Conservation (phyloP, 2,329 filamentous ascomycete species). For the Beauveria brongniartii region DNA sequence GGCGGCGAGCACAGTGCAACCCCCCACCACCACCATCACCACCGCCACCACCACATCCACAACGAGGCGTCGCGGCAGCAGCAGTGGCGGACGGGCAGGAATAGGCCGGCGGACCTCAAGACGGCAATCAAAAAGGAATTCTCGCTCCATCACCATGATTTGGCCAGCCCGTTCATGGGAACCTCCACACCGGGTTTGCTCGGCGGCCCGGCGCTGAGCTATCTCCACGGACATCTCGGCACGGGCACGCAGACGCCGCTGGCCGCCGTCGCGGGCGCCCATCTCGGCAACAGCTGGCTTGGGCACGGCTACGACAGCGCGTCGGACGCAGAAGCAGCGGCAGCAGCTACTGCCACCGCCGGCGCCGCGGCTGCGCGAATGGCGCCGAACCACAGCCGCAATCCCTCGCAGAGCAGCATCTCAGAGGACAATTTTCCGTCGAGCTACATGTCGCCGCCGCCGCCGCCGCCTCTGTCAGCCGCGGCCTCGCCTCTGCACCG, state of each 20-base stretch:
- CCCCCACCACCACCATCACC: constrained; percentile 24
- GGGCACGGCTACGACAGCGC: constrained; percentile 13
- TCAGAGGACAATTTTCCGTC: constrained; percentile 34
- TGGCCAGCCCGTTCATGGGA: constrained; percentile 50
- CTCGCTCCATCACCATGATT: constrained; percentile 28
- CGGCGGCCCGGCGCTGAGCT: constrained; percentile 69
- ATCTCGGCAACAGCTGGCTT: constrained; percentile 31
- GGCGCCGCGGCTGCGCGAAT: background rate
- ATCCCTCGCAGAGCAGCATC: constrained; percentile 40
- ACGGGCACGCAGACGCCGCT: constrained; percentile 73
- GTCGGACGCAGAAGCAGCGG: background rate
- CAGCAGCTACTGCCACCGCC: background rate
- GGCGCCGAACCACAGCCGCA: constrained; percentile 31
- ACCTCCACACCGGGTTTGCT: constrained; percentile 55
- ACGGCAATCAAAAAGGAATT: constrained; percentile 27
- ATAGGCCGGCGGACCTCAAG: constrained; percentile 21
- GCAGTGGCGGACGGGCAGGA: constrained; percentile 15
- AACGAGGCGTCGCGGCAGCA: background rate
- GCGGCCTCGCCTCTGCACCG: constrained; percentile 30
- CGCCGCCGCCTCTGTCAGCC: constrained; percentile 16
- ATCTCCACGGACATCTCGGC: constrained; percentile 72
- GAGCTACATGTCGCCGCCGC: constrained; percentile 25
- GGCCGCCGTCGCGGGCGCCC: constrained; percentile 67
- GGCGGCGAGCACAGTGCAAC: constrained; percentile 6
- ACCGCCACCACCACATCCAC: background rate